A percentile compares a stretch with the other conserved stretches of the same genome.
Evolutionary conservation across 1,139 yeast species (phyloP).

Genomic region (Protomyces pachydermus): DNA sequence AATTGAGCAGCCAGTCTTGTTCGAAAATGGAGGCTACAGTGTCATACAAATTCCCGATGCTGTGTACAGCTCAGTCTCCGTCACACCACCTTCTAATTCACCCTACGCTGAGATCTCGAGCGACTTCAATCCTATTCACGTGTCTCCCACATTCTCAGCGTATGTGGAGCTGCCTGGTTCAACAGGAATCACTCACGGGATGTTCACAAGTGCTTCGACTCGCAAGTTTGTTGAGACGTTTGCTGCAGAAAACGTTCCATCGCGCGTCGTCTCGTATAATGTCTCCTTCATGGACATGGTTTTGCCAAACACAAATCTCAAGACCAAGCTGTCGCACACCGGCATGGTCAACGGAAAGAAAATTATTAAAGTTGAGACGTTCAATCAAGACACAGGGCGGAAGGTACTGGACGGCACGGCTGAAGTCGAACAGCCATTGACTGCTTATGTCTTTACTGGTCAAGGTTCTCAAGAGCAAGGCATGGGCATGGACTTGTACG

Average conservation of each 20-base stretch:
- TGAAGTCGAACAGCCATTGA: conserved; percentile 95
- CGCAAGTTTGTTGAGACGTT: conserved; percentile 94
- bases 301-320: conserved; percentile 84
- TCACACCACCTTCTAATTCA: conserved; percentile 84
- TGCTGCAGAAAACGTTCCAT: conserved; percentile 96
- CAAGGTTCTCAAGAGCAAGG: conserved; percentile 99
- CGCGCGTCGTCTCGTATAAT: conserved; percentile 91
- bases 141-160: conserved; percentile 86
- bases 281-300: conserved; percentile 96
- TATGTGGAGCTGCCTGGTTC: conserved; percentile 87
- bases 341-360: conserved; percentile 99
- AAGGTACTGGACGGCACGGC: conserved; percentile 90
- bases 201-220: conserved; percentile 95
- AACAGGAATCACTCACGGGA: conserved; percentile 89
- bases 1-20: conserved; percentile 86
- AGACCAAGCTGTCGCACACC: conserved; percentile 84
- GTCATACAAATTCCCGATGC: conserved; percentile 58
- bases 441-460: conserved; percentile 96
- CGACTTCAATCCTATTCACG: conserved; percentile 97
- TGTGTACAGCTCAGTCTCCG: conserved; percentile 43
- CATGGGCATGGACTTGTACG: conserved; percentile 99
- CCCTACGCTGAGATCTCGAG: conserved; percentile 97
- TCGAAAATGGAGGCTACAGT: conserved; percentile 59
- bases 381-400: conserved; percentile 70
- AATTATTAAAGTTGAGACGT: conserved; percentile 86